A percentile compares a stretch with the other conserved stretches of the same genome.
Conservation (phyloP, 257 asterid genomes). For the Penstemon davidsonii region DNA sequence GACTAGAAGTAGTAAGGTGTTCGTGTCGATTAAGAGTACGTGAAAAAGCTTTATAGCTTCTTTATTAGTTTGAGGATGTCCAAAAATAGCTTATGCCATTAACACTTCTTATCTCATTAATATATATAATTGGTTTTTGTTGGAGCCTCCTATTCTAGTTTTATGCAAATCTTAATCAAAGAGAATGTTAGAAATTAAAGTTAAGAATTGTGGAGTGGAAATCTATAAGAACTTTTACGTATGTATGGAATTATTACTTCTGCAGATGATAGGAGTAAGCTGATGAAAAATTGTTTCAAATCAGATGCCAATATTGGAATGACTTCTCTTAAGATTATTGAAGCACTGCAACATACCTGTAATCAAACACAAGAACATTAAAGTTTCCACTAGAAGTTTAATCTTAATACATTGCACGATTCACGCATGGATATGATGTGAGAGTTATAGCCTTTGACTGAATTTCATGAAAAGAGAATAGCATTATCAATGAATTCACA, state of each 20-base stretch:
- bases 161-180: conserved; percentile 18
- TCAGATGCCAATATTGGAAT: conserved; percentile 36
- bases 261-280: conserved; percentile 37
- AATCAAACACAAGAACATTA: background rate
- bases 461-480: too few species aligned
- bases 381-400: too few species aligned
- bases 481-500: too few species aligned
- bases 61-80: conserved; percentile 35
- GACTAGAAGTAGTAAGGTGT: conserved; percentile 37
- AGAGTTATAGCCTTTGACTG: too few species aligned
- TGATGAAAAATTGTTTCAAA: conserved; percentile 35
- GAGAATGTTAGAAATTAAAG: background rate
- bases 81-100: conserved; percentile 37
- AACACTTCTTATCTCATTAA: conserved; percentile 39
- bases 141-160: conserved; percentile 40
- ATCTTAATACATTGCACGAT: too few species aligned
- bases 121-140: conserved; percentile 36
- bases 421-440: too few species aligned
- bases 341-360: conserved; percentile 33
- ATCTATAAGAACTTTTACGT: background rate
- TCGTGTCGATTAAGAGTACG: conserved; percentile 31
- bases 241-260: conserved; percentile 29
- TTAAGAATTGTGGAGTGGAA: background rate
- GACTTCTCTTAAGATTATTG: conserved; percentile 37
- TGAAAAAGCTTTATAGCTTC: conserved; percentile 43